Base-by-base conservation (phyloP, 2,329 filamentous ascomycete genomes). In the Fusarium staphyleae region DNA sequence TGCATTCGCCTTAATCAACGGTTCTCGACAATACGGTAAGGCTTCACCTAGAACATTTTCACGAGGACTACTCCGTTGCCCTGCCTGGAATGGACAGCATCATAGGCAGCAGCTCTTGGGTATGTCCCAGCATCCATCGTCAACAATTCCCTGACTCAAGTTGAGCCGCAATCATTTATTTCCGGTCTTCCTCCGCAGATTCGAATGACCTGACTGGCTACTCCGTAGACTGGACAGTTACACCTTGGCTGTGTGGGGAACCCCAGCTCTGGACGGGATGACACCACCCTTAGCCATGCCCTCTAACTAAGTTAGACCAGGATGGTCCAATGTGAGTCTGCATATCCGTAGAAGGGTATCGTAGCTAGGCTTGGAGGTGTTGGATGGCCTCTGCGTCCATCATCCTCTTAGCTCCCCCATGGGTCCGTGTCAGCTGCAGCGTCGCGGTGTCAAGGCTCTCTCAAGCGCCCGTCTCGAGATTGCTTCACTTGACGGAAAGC, bases 371-470 rank as follows among this genome's bases (percentile, higher is more conserved):
- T 35, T 33, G 51, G 52, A 47, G 43, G 37, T 53, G 43, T 35
- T 52, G 34, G 37, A 52, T 7, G 19, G 19, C 19, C 34, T 19
- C 16, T 22, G 14, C 26, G 9, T 14, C 18, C 36, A 30, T 32
- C 4, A 34, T 45, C 33, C 30, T 45, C 16, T 45, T 28, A 22
- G 33, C 30, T 39, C 45, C 56, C 48, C 52, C 47, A 13, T 29
- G 28, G 33, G 48, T 45, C 56, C 46, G 52, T 60, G 55, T 57
- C 48, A 35, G 51, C 48, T 51, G 34, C 48, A 49, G 42, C 26
- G 35, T 39, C 28, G 33, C 44, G 35, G 29, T 37, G 36, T 51
- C 32, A 37, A 26, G 24, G 43, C 33, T 39, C 34, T 47, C 28
- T n/a, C 44, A 47, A 32, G 44, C 35, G 42, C 41, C 47, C 37